Evolutionary conservation across 768 basidiomycete genomes (phyloP), one percentile per base, ranked within the genome.

Genomic region (Lactarius akahatsu): DNA sequence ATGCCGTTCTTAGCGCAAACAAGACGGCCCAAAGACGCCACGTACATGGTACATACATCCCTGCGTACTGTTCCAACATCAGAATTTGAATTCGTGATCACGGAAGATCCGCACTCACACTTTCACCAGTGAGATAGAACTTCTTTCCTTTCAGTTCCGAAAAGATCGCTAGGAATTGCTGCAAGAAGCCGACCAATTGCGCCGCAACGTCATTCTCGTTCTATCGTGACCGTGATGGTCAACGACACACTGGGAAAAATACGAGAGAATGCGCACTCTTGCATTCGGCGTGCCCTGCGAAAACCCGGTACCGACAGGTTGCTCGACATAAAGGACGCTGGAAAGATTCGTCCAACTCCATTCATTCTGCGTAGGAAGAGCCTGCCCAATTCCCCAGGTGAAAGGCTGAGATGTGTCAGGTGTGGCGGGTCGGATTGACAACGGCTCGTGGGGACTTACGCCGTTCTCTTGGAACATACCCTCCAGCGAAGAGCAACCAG

Each of bases 321-420:
- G 90, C 68, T 92, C 91, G 15, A 92, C 83, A 80, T 83, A 92
- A 18, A 91, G 77, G 9, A 91, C 76, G 62, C 86, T 90, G 2
- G 89, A 89, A 9, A 92, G 78, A 71, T 91, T 92, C 0, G 90
- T 91, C 90, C 90, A 92, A 74, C 88, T 89, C 71, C 81, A 82
- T 69, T 87, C 80, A 62, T 91, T 92, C 8, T 74, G 78, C 1
- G 82, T 88, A 2, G 90, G 85, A 64, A 81, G 80, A 1, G 88
- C 89, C 71, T 84, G 83, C 0, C 90, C 90, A 55, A 68, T 78
- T 8, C 82, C 75, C 89, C 89, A 91, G 54, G 79, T 81, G 74
- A 92, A 79, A 0, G 90, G 90, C 89, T 90, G 69, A 9, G 28
- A 1, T 15, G 38, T 41, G 38, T 66, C 52, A 52, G 43, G 7